phyloP scores from a whole-genome alignment of 371 early-diverging fungal species.

The Spraguea lophii region DNA sequence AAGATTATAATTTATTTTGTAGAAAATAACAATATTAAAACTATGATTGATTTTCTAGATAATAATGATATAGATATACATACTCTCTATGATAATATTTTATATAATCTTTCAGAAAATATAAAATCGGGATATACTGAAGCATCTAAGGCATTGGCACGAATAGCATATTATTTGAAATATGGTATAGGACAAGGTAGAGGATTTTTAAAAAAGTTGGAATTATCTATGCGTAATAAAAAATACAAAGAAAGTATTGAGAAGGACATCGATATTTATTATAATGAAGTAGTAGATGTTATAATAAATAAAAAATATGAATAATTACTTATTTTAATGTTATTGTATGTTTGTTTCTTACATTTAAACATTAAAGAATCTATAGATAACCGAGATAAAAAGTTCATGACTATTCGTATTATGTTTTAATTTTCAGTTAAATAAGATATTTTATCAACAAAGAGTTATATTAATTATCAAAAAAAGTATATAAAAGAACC shows the following conservation, averaged over 20 bases:
- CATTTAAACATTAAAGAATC: too few species aligned
- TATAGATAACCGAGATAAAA: too few species aligned
- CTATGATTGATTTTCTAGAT: conserved; percentile 18
- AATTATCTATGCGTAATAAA: conserved; percentile 4
- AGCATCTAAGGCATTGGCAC: conserved; percentile 7
- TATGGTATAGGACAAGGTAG: conserved; percentile 12
- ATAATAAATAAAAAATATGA: too few species aligned
- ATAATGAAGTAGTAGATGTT: too few species aligned
- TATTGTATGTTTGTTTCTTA: too few species aligned
- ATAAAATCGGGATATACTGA: conserved; percentile 29
- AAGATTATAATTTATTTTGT: conserved; percentile 4
- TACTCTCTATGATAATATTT: conserved; percentile 8
- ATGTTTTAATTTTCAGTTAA: too few species aligned
- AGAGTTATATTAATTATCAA: too few species aligned
- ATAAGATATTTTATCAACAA: too few species aligned
- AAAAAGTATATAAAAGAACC: too few species aligned
- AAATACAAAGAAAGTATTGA: conserved; percentile 7
- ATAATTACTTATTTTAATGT: too few species aligned
- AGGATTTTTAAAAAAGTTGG: conserved; percentile 9
- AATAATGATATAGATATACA: conserved; percentile 12
- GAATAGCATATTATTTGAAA: conserved; percentile 7
- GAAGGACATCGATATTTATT: conserved; percentile 8
- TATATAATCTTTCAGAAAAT: conserved; percentile 18
- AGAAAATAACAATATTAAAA: background rate
- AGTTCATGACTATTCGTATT: too few species aligned